phyloP scores from a whole-genome alignment of 1,284 basidiomycete genomes.

The Pulveroboletus sp. region DNA sequence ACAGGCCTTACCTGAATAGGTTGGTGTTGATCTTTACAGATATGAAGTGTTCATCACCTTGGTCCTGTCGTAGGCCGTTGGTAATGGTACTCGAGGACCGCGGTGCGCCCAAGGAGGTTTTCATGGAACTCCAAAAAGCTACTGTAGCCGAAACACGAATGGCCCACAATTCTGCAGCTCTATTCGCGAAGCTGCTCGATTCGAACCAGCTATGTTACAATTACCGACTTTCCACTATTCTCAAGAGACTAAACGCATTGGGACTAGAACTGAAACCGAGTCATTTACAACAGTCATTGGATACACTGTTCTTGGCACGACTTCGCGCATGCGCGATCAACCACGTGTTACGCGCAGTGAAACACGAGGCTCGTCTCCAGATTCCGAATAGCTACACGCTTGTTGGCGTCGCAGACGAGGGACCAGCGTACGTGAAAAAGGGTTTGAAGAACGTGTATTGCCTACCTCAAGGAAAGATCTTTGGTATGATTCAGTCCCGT shows the following conservation, averaged over 20 bases:
- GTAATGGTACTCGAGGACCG: constrained; percentile 72
- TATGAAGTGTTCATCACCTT: background rate
- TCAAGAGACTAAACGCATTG: constrained; percentile 50
- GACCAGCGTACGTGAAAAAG: constrained; percentile 52
- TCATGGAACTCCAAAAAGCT: constrained; percentile 54
- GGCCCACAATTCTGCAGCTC: constrained; percentile 52
- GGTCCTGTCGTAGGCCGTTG: constrained; percentile 47
- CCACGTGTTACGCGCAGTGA: constrained; percentile 66
- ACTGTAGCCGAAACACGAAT: constrained; percentile 55
- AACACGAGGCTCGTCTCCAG: constrained; percentile 68
- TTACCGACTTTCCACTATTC: constrained; percentile 51
- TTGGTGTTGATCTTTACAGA: constrained; percentile 27
- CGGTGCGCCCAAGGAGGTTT: constrained; percentile 53
- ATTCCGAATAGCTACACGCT: constrained; percentile 65
- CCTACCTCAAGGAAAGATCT: constrained; percentile 57
- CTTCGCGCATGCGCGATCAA: constrained; percentile 58
- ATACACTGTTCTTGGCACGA: constrained; percentile 59
- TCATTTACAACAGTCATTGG: constrained; percentile 39
- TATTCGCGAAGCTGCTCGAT: constrained; percentile 48
- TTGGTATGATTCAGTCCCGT: constrained; percentile 44
- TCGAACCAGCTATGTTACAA: constrained; percentile 49
- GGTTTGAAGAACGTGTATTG: constrained; percentile 53
- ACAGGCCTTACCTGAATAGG: constrained; percentile 64
- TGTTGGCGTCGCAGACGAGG: constrained; percentile 78
- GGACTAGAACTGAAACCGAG: constrained; percentile 49